These are phyloP conservation scores for Artemisia argyi DNA, from an alignment of 129 eudicot genomes.

Conservation along the genomic window DNA sequence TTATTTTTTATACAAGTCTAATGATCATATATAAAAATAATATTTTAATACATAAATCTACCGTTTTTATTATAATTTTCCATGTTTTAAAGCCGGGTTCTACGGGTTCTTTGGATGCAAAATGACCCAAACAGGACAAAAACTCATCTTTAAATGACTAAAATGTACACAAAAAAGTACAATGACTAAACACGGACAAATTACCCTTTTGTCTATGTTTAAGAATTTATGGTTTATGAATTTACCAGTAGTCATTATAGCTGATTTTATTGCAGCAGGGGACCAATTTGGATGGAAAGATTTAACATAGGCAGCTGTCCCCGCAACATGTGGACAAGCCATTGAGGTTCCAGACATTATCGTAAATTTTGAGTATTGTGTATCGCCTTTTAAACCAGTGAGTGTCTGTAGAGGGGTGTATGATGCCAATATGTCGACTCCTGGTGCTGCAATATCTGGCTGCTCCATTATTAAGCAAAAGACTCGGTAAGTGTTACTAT, in stretches of 20 bases:
- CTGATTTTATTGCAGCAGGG: conserved; percentile 88
- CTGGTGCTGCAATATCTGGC: conserved; percentile 98
- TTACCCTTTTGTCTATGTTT: background rate
- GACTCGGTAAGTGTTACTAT: too few species aligned
- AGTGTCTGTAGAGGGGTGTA: conserved; percentile 78
- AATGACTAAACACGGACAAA: too few species aligned
- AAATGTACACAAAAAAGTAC: too few species aligned
- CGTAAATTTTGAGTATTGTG: conserved; percentile 65
- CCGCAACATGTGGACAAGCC: conserved; percentile 95
- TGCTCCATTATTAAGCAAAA: conserved; percentile 23
- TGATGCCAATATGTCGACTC: conserved; percentile 90
- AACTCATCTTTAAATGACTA: too few species aligned
- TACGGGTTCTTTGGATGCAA: too few species aligned
- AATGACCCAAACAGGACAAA: too few species aligned
- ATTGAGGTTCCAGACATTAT: conserved; percentile 97
- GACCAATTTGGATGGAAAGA: conserved; percentile 93
- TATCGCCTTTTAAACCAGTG: conserved; percentile 82
- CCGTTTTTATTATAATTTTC: too few species aligned
- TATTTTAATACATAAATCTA: too few species aligned
- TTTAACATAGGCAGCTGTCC: conserved; percentile 85
- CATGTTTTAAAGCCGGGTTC: too few species aligned
- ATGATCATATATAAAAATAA: too few species aligned
- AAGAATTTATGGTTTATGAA: background rate
- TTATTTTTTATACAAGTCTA: too few species aligned
- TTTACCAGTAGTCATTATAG: conserved; percentile 88